Conservation (phyloP, 1,284 basidiomycete genomes). For the Sporisorium sorghi region DNA sequence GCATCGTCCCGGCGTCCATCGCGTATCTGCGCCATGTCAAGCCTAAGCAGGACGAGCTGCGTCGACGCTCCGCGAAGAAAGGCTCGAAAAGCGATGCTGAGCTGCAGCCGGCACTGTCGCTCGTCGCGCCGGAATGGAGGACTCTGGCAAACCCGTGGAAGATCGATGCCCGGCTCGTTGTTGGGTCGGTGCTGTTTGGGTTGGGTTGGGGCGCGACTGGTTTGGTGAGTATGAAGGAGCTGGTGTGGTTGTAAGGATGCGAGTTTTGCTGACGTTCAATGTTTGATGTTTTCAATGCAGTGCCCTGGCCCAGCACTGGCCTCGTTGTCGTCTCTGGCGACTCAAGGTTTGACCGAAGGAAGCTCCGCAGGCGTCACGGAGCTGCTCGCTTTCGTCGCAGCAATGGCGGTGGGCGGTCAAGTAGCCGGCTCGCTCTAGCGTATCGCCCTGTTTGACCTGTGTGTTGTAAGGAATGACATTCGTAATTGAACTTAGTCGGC, state of each 20-base stretch:
- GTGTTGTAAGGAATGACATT: not conserved
- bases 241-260: not conserved
- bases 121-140: constrained; percentile 53
- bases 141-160: constrained; percentile 48
- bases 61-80: constrained; percentile 1
- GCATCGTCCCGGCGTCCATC: constrained; percentile 71
- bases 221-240: constrained; percentile 24
- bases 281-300: constrained; percentile 12
- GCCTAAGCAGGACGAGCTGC: constrained; percentile 40
- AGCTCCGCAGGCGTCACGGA: constrained; percentile 11
- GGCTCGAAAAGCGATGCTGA: constrained; percentile 13
- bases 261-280: not conserved
- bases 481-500: not conserved
- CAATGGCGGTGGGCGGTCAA: constrained; percentile 49
- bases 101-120: constrained; percentile 22
- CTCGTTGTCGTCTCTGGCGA: constrained; percentile 20
- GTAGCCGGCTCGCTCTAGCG: constrained; percentile 23
- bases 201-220: constrained; percentile 66
- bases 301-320: constrained; percentile 55
- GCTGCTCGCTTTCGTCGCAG: constrained; percentile 22
- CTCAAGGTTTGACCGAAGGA: constrained; percentile 9
- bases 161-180: constrained; percentile 55
- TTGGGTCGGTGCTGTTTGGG: constrained; percentile 63
- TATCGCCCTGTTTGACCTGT: not conserved
- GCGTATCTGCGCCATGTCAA: constrained; percentile 62